Evolutionary conservation across 345 rosid species (phyloP).

Genomic region (Eucalyptus regnans): DNA sequence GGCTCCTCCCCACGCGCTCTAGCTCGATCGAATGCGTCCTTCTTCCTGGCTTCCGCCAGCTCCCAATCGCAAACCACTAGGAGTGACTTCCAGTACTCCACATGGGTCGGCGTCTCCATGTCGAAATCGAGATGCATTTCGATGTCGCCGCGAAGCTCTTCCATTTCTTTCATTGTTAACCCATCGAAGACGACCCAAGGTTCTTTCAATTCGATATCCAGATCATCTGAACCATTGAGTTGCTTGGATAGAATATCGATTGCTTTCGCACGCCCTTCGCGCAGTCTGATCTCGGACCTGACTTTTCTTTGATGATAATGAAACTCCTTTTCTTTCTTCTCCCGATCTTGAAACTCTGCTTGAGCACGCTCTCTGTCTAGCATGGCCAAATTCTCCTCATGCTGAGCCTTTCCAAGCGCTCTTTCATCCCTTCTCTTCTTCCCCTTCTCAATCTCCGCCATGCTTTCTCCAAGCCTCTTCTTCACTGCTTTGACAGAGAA

Average conservation of each 20-base stretch:
- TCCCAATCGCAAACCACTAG: constrained; percentile 87
- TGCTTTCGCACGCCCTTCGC: constrained; percentile 51
- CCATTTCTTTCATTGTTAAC: constrained; percentile 77
- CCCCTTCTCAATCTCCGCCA: constrained; percentile 95
- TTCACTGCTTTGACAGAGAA: constrained; percentile 78
- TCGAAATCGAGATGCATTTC: constrained; percentile 92
- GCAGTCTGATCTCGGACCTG: constrained; percentile 69
- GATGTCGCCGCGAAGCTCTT: constrained; percentile 86
- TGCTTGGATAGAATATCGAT: constrained; percentile 38
- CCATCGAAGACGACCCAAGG: constrained; percentile 90
- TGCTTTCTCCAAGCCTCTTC: constrained; percentile 58
- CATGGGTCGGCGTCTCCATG: constrained; percentile 44
- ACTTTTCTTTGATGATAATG: constrained; percentile 92
- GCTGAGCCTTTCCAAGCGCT: constrained; percentile 76
- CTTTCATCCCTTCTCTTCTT: constrained; percentile 95
- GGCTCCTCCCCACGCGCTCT: neutral
- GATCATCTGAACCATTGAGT: constrained; percentile 62
- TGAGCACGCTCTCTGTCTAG: constrained; percentile 88
- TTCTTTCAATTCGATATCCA: constrained; percentile 67
- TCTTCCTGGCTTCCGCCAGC: constrained; percentile 73
- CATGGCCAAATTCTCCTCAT: constrained; percentile 92
- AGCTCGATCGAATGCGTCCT: constrained; percentile 28
- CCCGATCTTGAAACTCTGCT: constrained; percentile 95
- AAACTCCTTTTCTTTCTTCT: constrained; percentile 96
- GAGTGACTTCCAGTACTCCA: constrained; percentile 92